Conservation (phyloP, 805 yeast species). For the Kodamaea laetipori region DNA sequence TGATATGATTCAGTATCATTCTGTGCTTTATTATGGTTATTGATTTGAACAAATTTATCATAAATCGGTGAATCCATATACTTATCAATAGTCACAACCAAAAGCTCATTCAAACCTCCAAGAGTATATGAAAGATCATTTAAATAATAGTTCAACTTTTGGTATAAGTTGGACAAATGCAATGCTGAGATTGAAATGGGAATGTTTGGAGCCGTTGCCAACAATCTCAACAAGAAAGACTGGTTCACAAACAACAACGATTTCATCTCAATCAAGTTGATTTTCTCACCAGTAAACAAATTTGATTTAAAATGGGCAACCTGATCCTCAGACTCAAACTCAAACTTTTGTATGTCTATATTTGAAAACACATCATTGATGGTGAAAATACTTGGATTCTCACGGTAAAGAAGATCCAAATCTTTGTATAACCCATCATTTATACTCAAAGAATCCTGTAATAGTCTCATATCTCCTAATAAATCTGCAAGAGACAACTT, state of each 20-base stretch:
- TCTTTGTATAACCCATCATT: constrained; percentile 48
- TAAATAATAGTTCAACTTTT: constrained; percentile 40
- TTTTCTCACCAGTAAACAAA: constrained; percentile 8
- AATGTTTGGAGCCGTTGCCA: constrained; percentile 39
- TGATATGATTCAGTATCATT: constrained; percentile 17
- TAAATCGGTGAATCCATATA: constrained; percentile 32
- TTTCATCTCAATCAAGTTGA: constrained; percentile 29
- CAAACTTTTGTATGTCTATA: constrained; percentile 4
- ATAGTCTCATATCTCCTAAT: constrained; percentile 55
- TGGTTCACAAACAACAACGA: constrained; percentile 40
- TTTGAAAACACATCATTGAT: constrained; percentile 8
- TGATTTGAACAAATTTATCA: constrained; percentile 28
- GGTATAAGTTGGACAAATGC: constrained; percentile 41
- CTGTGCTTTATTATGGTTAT: constrained; percentile 12
- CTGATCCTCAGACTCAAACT: constrained; percentile 7
- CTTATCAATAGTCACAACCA: constrained; percentile 41
- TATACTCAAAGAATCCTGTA: constrained; percentile 59
- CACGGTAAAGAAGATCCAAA: constrained; percentile 18
- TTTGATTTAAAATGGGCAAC: constrained; percentile 5
- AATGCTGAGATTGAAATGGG: constrained; percentile 42
- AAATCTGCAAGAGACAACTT: constrained; percentile 55
- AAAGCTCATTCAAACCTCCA: constrained; percentile 19
- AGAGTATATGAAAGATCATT: constrained; percentile 32
- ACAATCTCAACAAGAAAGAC: constrained; percentile 35
- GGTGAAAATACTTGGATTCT: constrained; percentile 13